A percentile compares a stretch with the other conserved stretches of the same genome.
These are phyloP conservation scores for Crotalaria pallida DNA, from an alignment of 306 rosid genomes.

Conservation along the genomic window DNA sequence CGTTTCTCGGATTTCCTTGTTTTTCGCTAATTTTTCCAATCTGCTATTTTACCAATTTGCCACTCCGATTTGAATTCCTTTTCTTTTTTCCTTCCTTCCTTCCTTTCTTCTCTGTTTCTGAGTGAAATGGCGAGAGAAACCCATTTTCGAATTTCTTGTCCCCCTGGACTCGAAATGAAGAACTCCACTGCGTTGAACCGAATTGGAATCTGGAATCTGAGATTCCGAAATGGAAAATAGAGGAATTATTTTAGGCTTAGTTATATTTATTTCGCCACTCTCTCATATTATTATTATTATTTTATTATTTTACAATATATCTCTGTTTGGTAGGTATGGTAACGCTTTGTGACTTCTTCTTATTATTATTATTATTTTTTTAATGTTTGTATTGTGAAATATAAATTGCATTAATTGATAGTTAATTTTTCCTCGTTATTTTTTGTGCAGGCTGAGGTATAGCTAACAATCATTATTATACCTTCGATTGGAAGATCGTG, in stretches of 20 bases:
- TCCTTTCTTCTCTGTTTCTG: constrained; percentile 4
- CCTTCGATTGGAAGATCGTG: constrained; percentile 11
- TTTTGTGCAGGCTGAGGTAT: constrained; percentile 43
- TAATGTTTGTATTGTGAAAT: neutral
- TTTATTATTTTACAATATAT: no score
- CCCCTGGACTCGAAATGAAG: constrained; percentile 18
- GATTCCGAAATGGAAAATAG: constrained; percentile 17
- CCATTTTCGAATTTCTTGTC: constrained; percentile 23
- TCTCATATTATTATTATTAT: neutral
- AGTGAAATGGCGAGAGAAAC: constrained; percentile 38
- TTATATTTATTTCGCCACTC: neutral
- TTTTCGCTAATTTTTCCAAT: neutral
- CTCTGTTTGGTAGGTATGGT: no score
- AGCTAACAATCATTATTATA: constrained; percentile 14
- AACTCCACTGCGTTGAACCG: constrained; percentile 10
- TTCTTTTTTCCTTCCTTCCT: neutral
- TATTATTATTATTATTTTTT: neutral
- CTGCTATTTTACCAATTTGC: neutral
- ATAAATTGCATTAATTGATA: neutral
- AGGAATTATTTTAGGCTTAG: neutral
- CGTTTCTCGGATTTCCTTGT: neutral
- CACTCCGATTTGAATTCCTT: constrained; percentile 25
- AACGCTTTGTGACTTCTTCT: no score
- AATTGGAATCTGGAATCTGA: constrained; percentile 15
- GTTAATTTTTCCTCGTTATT: neutral